A percentile compares a stretch with the other conserved stretches of the same genome.
These are phyloP conservation scores for Rutstroemia sp. DNA, from an alignment of 2,329 filamentous ascomycete species.

Conservation along the genomic window DNA sequence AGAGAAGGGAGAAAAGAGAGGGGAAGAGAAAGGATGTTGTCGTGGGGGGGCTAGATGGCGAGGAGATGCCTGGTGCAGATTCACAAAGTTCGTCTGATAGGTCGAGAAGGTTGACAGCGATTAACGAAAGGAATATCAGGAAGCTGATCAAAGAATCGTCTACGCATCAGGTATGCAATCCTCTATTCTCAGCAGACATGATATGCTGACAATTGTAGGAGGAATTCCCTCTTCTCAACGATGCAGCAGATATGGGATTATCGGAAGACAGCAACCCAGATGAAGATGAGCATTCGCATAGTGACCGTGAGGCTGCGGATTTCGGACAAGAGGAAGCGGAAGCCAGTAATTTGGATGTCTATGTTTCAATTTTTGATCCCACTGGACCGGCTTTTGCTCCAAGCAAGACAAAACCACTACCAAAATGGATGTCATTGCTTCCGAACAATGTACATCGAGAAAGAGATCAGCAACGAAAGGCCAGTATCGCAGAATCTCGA, in stretches of 20 bases:
- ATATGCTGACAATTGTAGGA: not conserved
- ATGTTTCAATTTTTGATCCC: conserved; percentile 44
- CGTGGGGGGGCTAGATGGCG: conserved; percentile 8
- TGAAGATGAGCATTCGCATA: conserved; percentile 8
- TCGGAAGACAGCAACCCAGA: conserved; percentile 16
- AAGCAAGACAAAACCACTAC: conserved; percentile 44
- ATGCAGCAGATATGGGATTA: conserved; percentile 17
- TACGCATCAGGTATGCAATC: not conserved
- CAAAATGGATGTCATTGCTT: conserved; percentile 31
- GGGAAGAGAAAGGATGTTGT: not conserved
- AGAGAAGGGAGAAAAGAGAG: not conserved
- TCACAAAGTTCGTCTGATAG: not conserved
- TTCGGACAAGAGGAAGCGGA: not conserved
- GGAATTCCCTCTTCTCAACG: conserved; percentile 12
- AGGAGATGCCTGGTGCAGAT: not conserved
- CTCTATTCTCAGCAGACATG: not conserved
- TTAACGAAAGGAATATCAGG: conserved; percentile 11
- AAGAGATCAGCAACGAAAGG: conserved; percentile 7
- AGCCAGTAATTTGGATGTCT: conserved; percentile 30
- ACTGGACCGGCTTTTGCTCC: conserved; percentile 41
- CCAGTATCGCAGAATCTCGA: not conserved
- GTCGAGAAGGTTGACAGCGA: conserved; percentile 1
- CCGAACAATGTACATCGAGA: conserved; percentile 21
- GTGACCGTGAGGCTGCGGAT: conserved; percentile 10
- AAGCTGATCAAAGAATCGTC: conserved; percentile 10